Percentiles rank a stretch among this genome's conserved stretches.
Conservation (phyloP, 140 eudicot species). For the Ambrosia hybrid region DNA sequence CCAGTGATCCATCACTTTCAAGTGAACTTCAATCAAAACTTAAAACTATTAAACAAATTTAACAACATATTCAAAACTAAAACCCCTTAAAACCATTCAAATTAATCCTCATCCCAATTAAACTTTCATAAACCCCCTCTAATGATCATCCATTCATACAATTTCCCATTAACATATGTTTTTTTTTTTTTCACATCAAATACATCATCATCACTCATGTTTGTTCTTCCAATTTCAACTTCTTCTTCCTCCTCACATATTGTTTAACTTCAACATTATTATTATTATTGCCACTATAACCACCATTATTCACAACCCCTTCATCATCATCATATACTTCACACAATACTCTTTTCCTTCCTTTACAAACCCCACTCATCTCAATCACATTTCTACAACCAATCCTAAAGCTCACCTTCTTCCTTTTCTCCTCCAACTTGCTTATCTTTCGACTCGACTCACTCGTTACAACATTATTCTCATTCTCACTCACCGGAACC, state of each 20-base stretch:
- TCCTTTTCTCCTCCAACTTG: slow-evolving; percentile 39
- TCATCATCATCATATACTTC: slow-evolving; percentile 25
- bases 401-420: slow-evolving; percentile 47
- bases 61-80: background rate
- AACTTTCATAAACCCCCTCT: too few relatives aligned
- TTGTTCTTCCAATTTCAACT: background rate
- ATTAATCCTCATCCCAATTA: background rate
- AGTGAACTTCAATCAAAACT: background rate
- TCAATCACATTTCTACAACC: slow-evolving; percentile 13
- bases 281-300: background rate
- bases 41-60: background rate
- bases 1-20: background rate
- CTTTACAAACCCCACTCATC: slow-evolving; percentile 29
- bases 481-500: background rate
- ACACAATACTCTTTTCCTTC: slow-evolving; percentile 44
- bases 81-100: background rate
- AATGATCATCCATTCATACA: too few relatives aligned
- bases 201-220: too few relatives aligned
- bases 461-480: background rate
- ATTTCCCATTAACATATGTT: too few relatives aligned
- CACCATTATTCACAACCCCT: background rate
- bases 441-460: background rate
- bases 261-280: background rate
- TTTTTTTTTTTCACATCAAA: too few relatives aligned
- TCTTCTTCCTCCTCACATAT: background rate